phyloP scores from a whole-genome alignment of 331 rosid species.

The Erythrophleum ivorense region DNA sequence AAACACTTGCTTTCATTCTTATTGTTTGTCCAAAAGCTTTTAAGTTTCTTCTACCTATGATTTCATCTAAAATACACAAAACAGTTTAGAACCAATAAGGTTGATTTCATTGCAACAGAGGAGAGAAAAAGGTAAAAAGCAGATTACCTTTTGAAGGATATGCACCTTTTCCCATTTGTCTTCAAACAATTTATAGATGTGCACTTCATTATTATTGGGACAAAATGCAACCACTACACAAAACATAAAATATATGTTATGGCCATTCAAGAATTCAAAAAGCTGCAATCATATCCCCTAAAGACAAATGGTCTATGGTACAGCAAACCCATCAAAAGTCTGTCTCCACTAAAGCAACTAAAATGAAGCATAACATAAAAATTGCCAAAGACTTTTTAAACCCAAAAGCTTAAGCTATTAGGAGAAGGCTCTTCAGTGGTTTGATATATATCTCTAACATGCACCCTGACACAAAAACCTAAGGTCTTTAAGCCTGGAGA shows the following conservation, averaged over 20 bases:
- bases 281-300: not conserved
- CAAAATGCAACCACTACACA: slow-evolving; percentile 88
- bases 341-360: not conserved
- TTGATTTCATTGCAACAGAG: not conserved
- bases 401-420: not conserved
- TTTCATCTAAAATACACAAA: slow-evolving; percentile 15
- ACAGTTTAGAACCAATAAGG: not conserved
- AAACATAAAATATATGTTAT: slow-evolving; percentile 8
- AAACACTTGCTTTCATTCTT: slow-evolving; percentile 5
- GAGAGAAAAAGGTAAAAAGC: not conserved
- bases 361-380: not conserved
- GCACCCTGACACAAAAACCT: not conserved
- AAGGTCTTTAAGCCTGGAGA: not conserved
- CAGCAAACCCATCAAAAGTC: slow-evolving; percentile 18
- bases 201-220: slow-evolving; percentile 92
- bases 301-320: not conserved
- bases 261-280: slow-evolving; percentile 6
- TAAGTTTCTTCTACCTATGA: slow-evolving; percentile 16
- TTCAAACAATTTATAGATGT: slow-evolving; percentile 74
- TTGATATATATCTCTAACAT: not conserved
- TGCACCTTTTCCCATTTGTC: slow-evolving; percentile 94
- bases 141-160: slow-evolving; percentile 88
- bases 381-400: not conserved
- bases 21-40: not conserved
- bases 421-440: not conserved